Evolutionary conservation across 2,329 filamentous ascomycete species (phyloP).

Genomic region (Pyrenochaeta sp.): DNA sequence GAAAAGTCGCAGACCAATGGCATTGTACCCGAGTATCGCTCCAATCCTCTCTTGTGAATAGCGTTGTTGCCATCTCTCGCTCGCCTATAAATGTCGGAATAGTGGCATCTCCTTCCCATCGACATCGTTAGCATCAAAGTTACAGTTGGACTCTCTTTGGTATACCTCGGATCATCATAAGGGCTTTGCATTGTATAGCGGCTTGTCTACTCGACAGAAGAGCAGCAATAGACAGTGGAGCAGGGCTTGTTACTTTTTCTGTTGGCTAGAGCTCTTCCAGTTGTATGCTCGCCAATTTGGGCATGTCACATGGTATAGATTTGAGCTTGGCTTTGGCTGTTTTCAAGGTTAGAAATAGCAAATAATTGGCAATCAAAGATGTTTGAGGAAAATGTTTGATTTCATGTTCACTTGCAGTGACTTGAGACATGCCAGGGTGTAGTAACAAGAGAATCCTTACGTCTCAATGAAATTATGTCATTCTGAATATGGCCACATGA

Average conservation of each 20-base stretch:
- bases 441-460: background rate
- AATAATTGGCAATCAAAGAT: slow-evolving; percentile 7
- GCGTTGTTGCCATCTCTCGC: background rate
- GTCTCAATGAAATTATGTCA: background rate
- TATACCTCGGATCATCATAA: slow-evolving; percentile 17
- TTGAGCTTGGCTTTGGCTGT: slow-evolving; percentile 15
- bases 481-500: background rate
- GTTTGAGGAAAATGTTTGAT: no score
- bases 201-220: slow-evolving; percentile 8
- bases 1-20: slow-evolving; percentile 62
- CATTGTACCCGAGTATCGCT: slow-evolving; percentile 68
- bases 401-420: no score
- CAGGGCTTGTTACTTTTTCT: background rate
- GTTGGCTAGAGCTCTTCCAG: slow-evolving; percentile 28
- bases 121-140: no score
- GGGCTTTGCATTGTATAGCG: slow-evolving; percentile 21
- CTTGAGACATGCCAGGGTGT: no score
- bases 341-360: slow-evolving; percentile 19
- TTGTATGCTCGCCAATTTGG: slow-evolving; percentile 11
- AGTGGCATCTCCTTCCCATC: slow-evolving; percentile 1
- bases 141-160: slow-evolving; percentile 10
- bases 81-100: slow-evolving; percentile 3
- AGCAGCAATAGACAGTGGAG: slow-evolving; percentile 22
- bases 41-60: slow-evolving; percentile 68
- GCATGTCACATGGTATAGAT: slow-evolving; percentile 31